These are phyloP conservation scores for Crithidia brevicula DNA, from an alignment of 208 protist species.

Conservation along the genomic window DNA sequence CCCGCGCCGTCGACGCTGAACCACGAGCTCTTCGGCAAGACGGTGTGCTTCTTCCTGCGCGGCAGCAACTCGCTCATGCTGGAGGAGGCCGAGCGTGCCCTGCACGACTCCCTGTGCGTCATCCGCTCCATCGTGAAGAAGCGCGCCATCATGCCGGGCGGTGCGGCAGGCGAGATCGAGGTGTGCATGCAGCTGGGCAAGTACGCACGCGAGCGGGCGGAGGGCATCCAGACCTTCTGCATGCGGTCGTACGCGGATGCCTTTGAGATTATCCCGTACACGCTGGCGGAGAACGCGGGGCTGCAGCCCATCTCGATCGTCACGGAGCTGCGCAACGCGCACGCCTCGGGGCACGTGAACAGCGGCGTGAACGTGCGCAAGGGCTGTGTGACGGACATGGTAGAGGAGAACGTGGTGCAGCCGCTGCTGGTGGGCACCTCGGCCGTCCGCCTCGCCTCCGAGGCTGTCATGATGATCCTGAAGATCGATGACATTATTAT, in stretches of 20 bases:
- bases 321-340: constrained; percentile 97
- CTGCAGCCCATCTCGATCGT: constrained; percentile 98
- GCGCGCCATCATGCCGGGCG: constrained; percentile 95
- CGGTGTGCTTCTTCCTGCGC: constrained; percentile 96
- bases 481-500: constrained; percentile 96
- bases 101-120: constrained; percentile 99
- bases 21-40: constrained; percentile 87
- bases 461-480: constrained; percentile 98
- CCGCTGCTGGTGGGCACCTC: constrained; percentile 97
- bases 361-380: constrained; percentile 96
- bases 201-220: constrained; percentile 83
- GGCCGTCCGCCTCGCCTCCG: constrained; percentile 97
- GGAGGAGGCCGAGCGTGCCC: constrained; percentile 98
- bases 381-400: constrained; percentile 97
- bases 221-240: constrained; percentile 94
- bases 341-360: constrained; percentile 91
- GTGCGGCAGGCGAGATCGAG: constrained; percentile 98
- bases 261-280: constrained; percentile 98
- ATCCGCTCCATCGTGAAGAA: constrained; percentile 99
- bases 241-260: constrained; percentile 97
- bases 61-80: constrained; percentile 97
- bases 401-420: constrained; percentile 98
- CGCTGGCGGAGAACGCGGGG: constrained; percentile 99
- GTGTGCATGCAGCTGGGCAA: constrained; percentile 92
- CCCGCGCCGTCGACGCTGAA: constrained; percentile 47